A percentile compares a stretch with the other conserved stretches of the same genome.
These are phyloP conservation scores for Ascochyta fabae DNA, from an alignment of 2,329 filamentous ascomycete genomes.

Conservation along the genomic window DNA sequence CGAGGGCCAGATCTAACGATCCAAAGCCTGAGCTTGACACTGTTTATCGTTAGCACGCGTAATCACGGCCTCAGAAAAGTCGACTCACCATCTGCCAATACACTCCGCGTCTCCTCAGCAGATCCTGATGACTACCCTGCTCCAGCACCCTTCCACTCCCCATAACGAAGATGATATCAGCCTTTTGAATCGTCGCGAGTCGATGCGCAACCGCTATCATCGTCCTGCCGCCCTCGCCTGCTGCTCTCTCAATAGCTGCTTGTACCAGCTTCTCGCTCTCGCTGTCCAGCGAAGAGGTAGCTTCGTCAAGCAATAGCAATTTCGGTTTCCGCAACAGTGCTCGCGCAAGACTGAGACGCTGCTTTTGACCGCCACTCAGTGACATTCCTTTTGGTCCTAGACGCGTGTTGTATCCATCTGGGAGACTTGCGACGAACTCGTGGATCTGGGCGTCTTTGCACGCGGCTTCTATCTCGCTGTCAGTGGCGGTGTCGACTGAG, in stretches of 20 bases:
- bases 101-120: constrained; percentile 39
- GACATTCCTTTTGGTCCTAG: constrained; percentile 47
- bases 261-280: constrained; percentile 47
- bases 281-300: constrained; percentile 41
- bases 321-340: constrained; percentile 43
- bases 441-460: constrained; percentile 49
- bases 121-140: constrained; percentile 38
- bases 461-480: constrained; percentile 40
- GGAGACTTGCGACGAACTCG: constrained; percentile 47
- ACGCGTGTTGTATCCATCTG: constrained; percentile 44
- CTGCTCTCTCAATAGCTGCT: constrained; percentile 42
- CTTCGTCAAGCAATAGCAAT: constrained; percentile 46
- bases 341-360: constrained; percentile 43
- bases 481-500: constrained; percentile 39
- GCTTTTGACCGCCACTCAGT: constrained; percentile 46
- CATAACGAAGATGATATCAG: constrained; percentile 48
- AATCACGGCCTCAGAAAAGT: background rate
- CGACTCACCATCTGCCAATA: constrained; percentile 43
- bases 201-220: constrained; percentile 48
- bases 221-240: constrained; percentile 34
- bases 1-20: constrained; percentile 25
- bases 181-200: constrained; percentile 48
- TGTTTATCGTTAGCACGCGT: background rate
- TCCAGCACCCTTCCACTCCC: constrained; percentile 44
- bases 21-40: constrained; percentile 49